Evolutionary conservation across 2,329 filamentous ascomycete species (phyloP).

Genomic region (Tolypocladium amazonense): DNA sequence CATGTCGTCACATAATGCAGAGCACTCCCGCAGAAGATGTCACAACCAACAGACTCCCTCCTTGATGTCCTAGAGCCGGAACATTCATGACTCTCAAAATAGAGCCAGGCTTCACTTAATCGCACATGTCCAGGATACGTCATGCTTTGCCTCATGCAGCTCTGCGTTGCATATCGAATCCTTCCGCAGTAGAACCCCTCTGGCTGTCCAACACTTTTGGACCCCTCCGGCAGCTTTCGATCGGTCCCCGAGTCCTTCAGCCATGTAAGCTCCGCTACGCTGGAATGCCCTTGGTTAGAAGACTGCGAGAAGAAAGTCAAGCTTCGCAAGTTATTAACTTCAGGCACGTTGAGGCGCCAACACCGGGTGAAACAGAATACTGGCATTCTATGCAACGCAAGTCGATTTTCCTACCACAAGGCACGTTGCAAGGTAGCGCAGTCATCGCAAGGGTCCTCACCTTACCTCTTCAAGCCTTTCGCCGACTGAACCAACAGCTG

Average conservation of each 20-base stretch:
- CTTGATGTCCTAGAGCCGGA: neutral
- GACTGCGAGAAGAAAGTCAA: neutral
- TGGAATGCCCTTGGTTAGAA: neutral
- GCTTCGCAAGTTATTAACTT: neutral
- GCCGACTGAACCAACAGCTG: no score
- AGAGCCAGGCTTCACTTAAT: neutral
- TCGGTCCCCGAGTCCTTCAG: neutral
- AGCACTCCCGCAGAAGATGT: neutral
- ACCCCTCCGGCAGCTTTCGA: neutral
- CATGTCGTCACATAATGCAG: neutral
- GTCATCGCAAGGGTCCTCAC: no score
- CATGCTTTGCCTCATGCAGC: neutral
- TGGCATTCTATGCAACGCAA: no score
- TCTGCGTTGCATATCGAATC: neutral
- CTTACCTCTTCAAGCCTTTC: no score
- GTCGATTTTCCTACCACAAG: no score
- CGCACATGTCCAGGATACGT: neutral
- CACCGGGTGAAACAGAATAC: no score
- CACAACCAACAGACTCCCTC: neutral
- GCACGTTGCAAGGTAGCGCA: no score
- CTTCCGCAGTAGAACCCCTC: neutral
- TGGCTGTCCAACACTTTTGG: neutral
- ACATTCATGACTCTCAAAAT: neutral
- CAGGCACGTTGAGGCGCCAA: no score
- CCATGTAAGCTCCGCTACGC: neutral